Percentiles rank a stretch among this genome's conserved stretches.
These are phyloP conservation scores for Neofusicoccum parvum DNA, from an alignment of 2,329 filamentous ascomycete species.

Conservation along the genomic window DNA sequence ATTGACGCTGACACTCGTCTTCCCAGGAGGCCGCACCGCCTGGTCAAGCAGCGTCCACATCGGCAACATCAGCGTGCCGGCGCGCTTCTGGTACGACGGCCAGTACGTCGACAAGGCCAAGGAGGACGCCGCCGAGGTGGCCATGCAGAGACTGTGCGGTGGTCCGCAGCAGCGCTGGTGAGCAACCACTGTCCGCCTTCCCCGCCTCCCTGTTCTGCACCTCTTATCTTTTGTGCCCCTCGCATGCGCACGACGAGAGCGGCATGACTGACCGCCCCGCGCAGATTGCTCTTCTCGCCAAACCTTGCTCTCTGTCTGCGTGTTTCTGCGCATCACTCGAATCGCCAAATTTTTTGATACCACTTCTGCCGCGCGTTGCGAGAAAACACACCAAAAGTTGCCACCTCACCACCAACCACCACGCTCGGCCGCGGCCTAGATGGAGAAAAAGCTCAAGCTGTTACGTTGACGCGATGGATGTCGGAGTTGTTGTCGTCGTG, in stretches of 20 bases:
- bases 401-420: not conserved
- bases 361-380: not conserved
- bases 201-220: conserved; percentile 3
- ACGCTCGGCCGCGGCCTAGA: conserved; percentile 1
- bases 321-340: not conserved
- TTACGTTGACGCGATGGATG: not conserved
- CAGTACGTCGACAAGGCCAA: conserved; percentile 35
- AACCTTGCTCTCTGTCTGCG: not conserved
- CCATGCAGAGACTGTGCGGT: conserved; percentile 21
- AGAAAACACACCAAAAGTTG: not conserved
- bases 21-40: conserved; percentile 39
- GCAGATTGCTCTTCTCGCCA: not conserved
- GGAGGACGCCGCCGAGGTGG: conserved; percentile 39
- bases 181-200: conserved; percentile 13
- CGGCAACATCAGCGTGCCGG: conserved; percentile 30
- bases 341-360: conserved; percentile 11
- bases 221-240: not conserved
- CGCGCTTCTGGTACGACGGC: conserved; percentile 43
- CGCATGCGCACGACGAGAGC: not conserved
- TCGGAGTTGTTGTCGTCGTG: not conserved
- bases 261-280: not conserved
- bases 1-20: not conserved
- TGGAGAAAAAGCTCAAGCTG: conserved; percentile 3
- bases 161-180: conserved; percentile 15
- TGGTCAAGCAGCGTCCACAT: conserved; percentile 37